Percentiles rank a stretch among this genome's conserved stretches.
These are phyloP conservation scores for Hydnum rufescens DNA, from an alignment of 768 basidiomycete species.

Conservation along the genomic window DNA sequence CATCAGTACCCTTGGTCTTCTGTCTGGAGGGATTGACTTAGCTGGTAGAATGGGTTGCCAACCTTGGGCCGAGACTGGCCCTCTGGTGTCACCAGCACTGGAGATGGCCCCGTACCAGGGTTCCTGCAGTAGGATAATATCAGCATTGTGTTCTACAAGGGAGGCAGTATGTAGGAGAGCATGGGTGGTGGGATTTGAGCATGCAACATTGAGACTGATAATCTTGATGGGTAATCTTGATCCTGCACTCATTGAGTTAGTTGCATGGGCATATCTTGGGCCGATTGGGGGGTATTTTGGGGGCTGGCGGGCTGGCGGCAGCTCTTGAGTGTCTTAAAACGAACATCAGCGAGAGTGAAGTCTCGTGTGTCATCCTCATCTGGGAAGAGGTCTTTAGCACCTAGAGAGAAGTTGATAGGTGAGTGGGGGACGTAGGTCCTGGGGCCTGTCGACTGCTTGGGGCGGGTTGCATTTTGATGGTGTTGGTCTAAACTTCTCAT, in stretches of 20 bases:
- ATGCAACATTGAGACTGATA: neutral
- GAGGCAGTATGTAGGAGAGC: neutral
- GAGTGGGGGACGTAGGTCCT: neutral
- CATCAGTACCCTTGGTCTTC: slow-evolving; percentile 5
- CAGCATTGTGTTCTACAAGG: neutral
- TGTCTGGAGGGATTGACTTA: neutral
- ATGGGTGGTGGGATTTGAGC: neutral
- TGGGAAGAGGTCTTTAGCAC: neutral
- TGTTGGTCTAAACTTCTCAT: too few relatives aligned
- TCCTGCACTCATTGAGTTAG: too few relatives aligned
- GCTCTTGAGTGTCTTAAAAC: neutral
- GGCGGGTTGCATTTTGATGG: neutral
- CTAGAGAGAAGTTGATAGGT: neutral
- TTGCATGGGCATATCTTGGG: neutral
- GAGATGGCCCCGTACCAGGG: neutral
- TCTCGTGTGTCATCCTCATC: neutral
- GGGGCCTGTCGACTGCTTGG: neutral
- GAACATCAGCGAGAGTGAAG: too few relatives aligned
- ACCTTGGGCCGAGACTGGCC: neutral
- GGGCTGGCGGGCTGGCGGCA: neutral
- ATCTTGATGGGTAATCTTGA: neutral
- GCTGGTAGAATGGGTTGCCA: slow-evolving; percentile 6
- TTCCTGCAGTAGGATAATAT: slow-evolving; percentile 3
- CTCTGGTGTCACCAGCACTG: neutral
- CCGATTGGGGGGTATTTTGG: neutral